Evolutionary conservation across 2,329 filamentous ascomycete species (phyloP), one percentile per base, ranked within the genome.

Genomic region (Mycocentrospora acerina): DNA sequence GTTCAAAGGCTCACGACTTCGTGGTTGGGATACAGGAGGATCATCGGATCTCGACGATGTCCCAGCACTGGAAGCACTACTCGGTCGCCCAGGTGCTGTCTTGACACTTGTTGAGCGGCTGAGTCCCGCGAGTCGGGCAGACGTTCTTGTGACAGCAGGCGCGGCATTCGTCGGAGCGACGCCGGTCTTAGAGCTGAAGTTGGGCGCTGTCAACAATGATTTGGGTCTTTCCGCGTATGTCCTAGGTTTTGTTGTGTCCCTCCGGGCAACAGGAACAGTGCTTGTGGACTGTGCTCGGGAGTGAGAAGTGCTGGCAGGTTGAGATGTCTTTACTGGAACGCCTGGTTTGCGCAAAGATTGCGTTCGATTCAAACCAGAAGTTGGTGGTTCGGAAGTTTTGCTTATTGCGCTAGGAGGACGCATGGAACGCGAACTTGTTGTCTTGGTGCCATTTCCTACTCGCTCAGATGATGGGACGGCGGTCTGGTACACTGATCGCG

Each of bases 401-500:
- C 32, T 56, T 17, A 40, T 33, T 33, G 51, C 22, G 32, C 46
- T 43, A 22, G 53, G 44, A 24, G 52, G 50, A 7, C 41, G 55
- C 44, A 52, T 51, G 5, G 53, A 43, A 9, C 46, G 43, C 28
- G 50, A 24, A 13, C 34, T 14, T 24, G 35, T 27, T 12, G 42
- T 18, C 17, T 44, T 51, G 8, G 48, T 44, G 16, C 35, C 35
- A 11, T 37, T 35, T 7, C 18, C 32, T 26, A n/a, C 30, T 16
- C 32, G 44, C 5, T 47, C 43, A 32, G 37, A 29, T 12, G 43
- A 37, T 7, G 43, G 29, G 7, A 42, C 42, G 18, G 40, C 49
- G n/a, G 43, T 40, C 33, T 64, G 61, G 37, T 65, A 64, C 35
- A 59, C 42, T 9, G 63, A 63, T 32, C 53, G 56, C 44, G 59